Evolutionary conservation across 345 rosid genomes (phyloP).

Genomic region (Hypericum perforatum): DNA sequence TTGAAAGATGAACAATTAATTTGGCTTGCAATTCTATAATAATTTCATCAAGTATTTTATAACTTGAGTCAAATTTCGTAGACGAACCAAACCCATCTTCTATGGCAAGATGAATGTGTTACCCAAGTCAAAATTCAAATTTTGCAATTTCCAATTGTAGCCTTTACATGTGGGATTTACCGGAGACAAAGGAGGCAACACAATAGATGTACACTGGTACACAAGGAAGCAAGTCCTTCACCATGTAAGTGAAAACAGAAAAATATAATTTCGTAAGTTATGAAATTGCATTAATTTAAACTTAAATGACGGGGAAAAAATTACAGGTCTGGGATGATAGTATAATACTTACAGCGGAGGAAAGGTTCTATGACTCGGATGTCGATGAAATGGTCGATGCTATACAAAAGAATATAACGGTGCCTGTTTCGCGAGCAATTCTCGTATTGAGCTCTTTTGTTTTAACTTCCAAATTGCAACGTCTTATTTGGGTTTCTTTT

Average conservation of each 20-base stretch:
- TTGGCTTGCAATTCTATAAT: too few relatives aligned
- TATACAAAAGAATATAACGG: constrained; percentile 15
- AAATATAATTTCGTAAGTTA: neutral
- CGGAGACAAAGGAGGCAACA: constrained; percentile 71
- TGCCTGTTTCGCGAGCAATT: too few relatives aligned
- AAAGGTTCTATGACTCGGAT: constrained; percentile 35
- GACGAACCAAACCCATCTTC: neutral
- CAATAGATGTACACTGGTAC: constrained; percentile 81
- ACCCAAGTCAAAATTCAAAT: neutral
- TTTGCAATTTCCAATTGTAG: constrained; percentile 28
- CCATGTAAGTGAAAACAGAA: constrained; percentile 39
- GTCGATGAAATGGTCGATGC: constrained; percentile 49
- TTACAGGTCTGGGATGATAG: constrained; percentile 66
- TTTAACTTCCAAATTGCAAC: too few relatives aligned
- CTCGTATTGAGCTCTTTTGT: too few relatives aligned
- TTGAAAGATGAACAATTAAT: too few relatives aligned
- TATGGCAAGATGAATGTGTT: neutral
- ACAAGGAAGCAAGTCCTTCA: constrained; percentile 67
- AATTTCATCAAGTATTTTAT: neutral
- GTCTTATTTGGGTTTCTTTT: neutral
- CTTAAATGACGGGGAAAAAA: neutral
- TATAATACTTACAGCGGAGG: constrained; percentile 66
- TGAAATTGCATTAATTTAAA: neutral
- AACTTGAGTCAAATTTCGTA: neutral
- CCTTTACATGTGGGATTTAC: constrained; percentile 76